Base-by-base conservation (phyloP, 2,329 filamentous ascomycete species). In the Macrophomina tecta region DNA sequence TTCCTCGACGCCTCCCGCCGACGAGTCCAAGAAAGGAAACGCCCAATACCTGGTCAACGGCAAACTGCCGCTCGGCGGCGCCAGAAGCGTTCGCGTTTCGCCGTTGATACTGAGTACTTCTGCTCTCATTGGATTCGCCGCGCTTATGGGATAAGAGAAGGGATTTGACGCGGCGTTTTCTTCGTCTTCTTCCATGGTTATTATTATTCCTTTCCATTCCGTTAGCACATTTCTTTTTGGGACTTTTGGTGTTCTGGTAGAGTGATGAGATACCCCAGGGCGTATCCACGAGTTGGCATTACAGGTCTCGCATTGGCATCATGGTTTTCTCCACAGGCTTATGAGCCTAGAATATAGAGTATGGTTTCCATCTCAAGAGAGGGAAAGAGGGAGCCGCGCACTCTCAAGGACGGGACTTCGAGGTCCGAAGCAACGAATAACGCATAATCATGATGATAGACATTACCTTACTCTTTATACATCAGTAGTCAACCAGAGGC, bases 41-140 rank as follows among this genome's bases (percentile, higher is more conserved):
- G 56, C 56, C 16, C 56, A 61, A 40, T 61, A 61, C 28, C 12
- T 61, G 42, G 8, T 61, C 56, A 61, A 61, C 40, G 56, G 56
- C 40, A 61, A 61, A 8, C 14, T 61, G 28, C 56, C 56, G 6
- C 56, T 61, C 40, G 56, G 56, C 16, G 40, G 56, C 28, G 56
- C 56, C 28, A 40, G 28, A 3, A 18, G 40, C 28, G 40, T 61
- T 14, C 9, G 23, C 16, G 42, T 48, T 23, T 16, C 56, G 40
- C 32, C 40, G 28, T 40, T 61, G 16, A 12, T 61, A 28, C 12
- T 11, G 53, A 18, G 55, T 5, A 36, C 38, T n/a, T 32, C 23
- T 23, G 18, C 42, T 18, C n/a, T 46, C 6, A 30, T 28, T 1
- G 56, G 40, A n/a, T 8, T 46, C 40, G 49, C 49, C 1, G 49